Evolutionary conservation across 257 asterid species (phyloP), one percentile per base, ranked within the genome.

Genomic region (Solanum acaule): DNA sequence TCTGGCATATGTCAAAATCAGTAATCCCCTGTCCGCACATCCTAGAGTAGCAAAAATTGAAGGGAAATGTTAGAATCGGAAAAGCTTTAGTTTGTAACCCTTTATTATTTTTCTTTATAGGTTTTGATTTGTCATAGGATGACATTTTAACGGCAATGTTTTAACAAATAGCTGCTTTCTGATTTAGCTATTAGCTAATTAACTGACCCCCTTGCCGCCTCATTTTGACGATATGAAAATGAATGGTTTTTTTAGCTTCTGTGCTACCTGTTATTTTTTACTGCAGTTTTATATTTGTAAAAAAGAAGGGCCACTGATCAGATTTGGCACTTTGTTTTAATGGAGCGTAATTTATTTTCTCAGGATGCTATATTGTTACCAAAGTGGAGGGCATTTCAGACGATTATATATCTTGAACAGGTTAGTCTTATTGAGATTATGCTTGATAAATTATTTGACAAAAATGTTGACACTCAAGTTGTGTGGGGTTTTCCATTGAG

Each of bases 321-420:
- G 86, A 46, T 46, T 16, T 86, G 84, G 68, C n/a, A 37, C 71
- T 20, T 22, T 49, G 38, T 33, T 86, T 33, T 72, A 34, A 76
- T 49, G 34, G 34, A 20, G 65, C 56, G 10, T 38, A 68, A 27
- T 87, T 89, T 88, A 29, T 82, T 88, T 79, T 75, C 89, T 89
- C 90, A 97, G 99, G 98, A 93, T 92, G 98, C 98, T 89, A 83
- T 44, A 6, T 86, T 97, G 67, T 91, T 89, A 88, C 96, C 99
- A 70, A 95, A 94, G 56, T 97, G 99, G 99, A 96, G 93, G 91
- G 98, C 98, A 83, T 93, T 96, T 91, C 97, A 93, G 92, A 95
- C 99, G 5, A 79, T 95, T 86, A 95, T 97, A 93, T 97, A 94
- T 94, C 98, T 96, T 76, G 97, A 93, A 88, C 90, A 88, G 94